Conservation (phyloP, 2,329 filamentous ascomycete genomes). For the Akanthomyces uredinophilus region DNA sequence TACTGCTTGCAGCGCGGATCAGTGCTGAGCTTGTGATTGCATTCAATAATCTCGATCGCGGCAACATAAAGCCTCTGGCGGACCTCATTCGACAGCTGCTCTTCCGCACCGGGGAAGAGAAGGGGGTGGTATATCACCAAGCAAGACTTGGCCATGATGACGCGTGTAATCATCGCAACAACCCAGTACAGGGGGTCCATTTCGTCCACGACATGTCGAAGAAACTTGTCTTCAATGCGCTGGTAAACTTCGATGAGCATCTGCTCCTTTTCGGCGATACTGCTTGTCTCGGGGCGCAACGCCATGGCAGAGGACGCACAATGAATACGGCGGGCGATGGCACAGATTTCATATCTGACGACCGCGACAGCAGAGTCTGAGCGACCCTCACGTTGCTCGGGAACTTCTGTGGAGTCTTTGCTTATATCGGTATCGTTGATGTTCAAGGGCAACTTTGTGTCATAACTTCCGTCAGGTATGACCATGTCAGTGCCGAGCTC, state of each 20-base stretch:
- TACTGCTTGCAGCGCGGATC: constrained; percentile 46
- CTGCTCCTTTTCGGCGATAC: constrained; percentile 33
- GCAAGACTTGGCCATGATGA: constrained; percentile 75
- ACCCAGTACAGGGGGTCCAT: constrained; percentile 59
- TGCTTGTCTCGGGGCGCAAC: constrained; percentile 24
- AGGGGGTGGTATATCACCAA: constrained; percentile 72
- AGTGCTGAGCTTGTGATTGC: constrained; percentile 59
- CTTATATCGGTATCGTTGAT: constrained; percentile 45
- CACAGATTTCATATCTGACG: constrained; percentile 49
- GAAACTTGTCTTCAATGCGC: constrained; percentile 50
- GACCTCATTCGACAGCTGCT: constrained; percentile 54
- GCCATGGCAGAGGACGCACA: constrained; percentile 30
- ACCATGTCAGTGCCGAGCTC: constrained; percentile 45
- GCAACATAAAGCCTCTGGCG: constrained; percentile 66
- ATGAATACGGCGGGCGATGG: constrained; percentile 32
- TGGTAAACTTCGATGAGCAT: constrained; percentile 49
- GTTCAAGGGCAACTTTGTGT: constrained; percentile 45
- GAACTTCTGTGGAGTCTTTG: constrained; percentile 42
- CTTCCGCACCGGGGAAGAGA: constrained; percentile 54
- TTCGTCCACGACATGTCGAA: constrained; percentile 45
- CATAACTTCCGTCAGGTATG: constrained; percentile 37
- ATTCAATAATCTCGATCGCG: constrained; percentile 68
- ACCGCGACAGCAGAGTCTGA: constrained; percentile 47
- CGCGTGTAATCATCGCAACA: constrained; percentile 59
- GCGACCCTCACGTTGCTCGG: constrained; percentile 42